Evolutionary conservation across 495 filamentous ascomycete genomes (phyloP).

Genomic region (Lepidopterella palustris): DNA sequence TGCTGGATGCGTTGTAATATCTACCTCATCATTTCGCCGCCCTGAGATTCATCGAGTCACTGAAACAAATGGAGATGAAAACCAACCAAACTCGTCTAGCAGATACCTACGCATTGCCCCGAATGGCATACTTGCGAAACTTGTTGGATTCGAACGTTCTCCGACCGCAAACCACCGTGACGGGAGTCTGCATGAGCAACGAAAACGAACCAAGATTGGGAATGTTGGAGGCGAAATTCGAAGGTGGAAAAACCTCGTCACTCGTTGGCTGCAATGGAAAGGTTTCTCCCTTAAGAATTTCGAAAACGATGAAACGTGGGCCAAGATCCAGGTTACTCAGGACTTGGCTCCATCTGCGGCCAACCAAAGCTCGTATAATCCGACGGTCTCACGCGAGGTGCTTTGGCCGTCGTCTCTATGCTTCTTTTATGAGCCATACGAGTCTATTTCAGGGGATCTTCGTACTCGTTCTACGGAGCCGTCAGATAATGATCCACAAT

Average conservation of each 20-base stretch:
- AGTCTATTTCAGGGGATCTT: background rate
- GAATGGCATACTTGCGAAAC: slow-evolving; percentile 22
- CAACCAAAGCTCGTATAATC: background rate
- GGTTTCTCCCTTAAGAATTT: slow-evolving; percentile 12
- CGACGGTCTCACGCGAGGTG: slow-evolving; percentile 4
- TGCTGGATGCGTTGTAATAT: slow-evolving; percentile 24
- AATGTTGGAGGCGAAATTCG: slow-evolving; percentile 14
- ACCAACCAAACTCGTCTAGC: slow-evolving; percentile 1
- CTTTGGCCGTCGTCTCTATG: slow-evolving; percentile 28
- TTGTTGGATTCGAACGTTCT: slow-evolving; percentile 15
- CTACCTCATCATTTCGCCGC: slow-evolving; percentile 3
- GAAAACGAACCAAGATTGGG: slow-evolving; percentile 13
- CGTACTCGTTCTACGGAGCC: background rate
- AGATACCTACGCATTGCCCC: slow-evolving; percentile 23
- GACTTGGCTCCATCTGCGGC: background rate
- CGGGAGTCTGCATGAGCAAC: background rate
- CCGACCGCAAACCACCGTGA: background rate
- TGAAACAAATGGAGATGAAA: slow-evolving; percentile 1
- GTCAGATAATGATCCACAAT: background rate
- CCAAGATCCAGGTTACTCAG: slow-evolving; percentile 14
- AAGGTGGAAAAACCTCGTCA: slow-evolving; percentile 17
- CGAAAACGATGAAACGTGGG: slow-evolving; percentile 13
- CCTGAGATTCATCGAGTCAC: slow-evolving; percentile 15
- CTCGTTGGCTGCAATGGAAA: slow-evolving; percentile 23
- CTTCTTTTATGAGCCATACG: slow-evolving; percentile 18